Percentiles rank a stretch among this genome's conserved stretches.
Evolutionary conservation across 768 basidiomycete species (phyloP).

Genomic region (Trametes sanguinea): DNA sequence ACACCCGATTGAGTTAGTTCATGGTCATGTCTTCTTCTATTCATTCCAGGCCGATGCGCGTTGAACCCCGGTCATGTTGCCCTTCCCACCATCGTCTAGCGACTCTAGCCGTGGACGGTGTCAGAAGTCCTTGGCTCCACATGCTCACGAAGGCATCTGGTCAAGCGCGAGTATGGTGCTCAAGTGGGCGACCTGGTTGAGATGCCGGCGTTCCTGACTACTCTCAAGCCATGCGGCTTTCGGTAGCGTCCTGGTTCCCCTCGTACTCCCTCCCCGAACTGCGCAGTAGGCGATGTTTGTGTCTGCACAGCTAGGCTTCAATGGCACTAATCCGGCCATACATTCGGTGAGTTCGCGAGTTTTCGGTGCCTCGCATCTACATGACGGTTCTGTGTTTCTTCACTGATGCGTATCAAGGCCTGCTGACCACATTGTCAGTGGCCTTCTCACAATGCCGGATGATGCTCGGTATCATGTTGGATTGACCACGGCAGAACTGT

Average conservation of each 20-base stretch:
- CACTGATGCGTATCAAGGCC: background rate
- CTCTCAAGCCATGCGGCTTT: too few species aligned
- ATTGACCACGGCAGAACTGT: slow-evolving; percentile 17
- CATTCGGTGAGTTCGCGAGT: background rate
- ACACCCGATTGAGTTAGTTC: slow-evolving; percentile 9
- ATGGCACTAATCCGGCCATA: background rate
- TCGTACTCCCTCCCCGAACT: too few species aligned
- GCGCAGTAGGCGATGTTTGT: too few species aligned
- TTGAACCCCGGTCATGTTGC: background rate
- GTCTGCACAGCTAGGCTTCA: too few species aligned
- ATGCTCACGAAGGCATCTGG: too few species aligned
- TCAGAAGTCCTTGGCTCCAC: too few species aligned
- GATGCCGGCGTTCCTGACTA: too few species aligned
- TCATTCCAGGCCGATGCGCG: background rate
- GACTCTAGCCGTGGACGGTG: too few species aligned
- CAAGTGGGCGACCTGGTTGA: too few species aligned
- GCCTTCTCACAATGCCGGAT: slow-evolving; percentile 12
- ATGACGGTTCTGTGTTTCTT: slow-evolving; percentile 12
- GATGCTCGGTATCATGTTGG: slow-evolving; percentile 29
- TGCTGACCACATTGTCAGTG: slow-evolving; percentile 8
- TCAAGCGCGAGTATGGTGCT: too few species aligned
- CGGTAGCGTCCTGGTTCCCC: too few species aligned
- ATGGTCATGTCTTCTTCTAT: background rate
- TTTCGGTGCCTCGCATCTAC: slow-evolving; percentile 13
- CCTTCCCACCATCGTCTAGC: too few species aligned